These are phyloP conservation scores for Cicer yamashitae DNA, from an alignment of 306 rosid genomes.

Conservation along the genomic window DNA sequence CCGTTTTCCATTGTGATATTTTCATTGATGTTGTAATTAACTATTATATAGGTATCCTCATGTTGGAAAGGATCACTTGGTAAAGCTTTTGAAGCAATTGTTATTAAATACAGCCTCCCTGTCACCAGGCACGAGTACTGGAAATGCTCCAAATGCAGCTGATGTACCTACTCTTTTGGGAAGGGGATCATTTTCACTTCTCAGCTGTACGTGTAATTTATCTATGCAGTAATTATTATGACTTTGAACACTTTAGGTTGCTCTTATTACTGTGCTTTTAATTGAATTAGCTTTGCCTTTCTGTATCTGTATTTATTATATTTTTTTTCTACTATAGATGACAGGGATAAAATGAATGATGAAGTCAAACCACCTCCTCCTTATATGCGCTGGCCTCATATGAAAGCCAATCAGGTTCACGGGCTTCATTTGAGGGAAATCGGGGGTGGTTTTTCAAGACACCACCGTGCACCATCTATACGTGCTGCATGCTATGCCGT, in stretches of 20 bases:
- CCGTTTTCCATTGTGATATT: slow-evolving; percentile 24
- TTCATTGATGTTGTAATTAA: slow-evolving; percentile 44
- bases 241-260: slow-evolving; percentile 26
- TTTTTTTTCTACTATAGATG: slow-evolving; percentile 57
- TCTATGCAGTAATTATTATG: slow-evolving; percentile 35
- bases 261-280: slow-evolving; percentile 26
- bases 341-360: slow-evolving; percentile 58
- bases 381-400: slow-evolving; percentile 98
- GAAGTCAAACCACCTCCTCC: slow-evolving; percentile 65
- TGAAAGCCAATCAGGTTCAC: slow-evolving; percentile 94
- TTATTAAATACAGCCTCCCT: slow-evolving; percentile 62
- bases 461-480: slow-evolving; percentile 91
- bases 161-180: slow-evolving; percentile 98
- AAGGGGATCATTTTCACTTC: slow-evolving; percentile 83
- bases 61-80: slow-evolving; percentile 83
- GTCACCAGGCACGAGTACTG: slow-evolving; percentile 58
- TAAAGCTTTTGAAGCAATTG: slow-evolving; percentile 94
- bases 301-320: slow-evolving; percentile 28
- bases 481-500: slow-evolving; percentile 96
- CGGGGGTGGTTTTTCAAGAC: slow-evolving; percentile 97
- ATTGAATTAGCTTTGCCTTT: slow-evolving; percentile 35
- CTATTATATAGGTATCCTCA: slow-evolving; percentile 77
- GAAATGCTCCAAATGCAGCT: slow-evolving; percentile 88
- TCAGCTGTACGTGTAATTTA: slow-evolving; percentile 68
- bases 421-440: slow-evolving; percentile 94